Percentiles rank a stretch among this genome's conserved stretches.
These are phyloP conservation scores for Fusarium agapanthi DNA, from an alignment of 2,329 filamentous ascomycete genomes.

Conservation along the genomic window DNA sequence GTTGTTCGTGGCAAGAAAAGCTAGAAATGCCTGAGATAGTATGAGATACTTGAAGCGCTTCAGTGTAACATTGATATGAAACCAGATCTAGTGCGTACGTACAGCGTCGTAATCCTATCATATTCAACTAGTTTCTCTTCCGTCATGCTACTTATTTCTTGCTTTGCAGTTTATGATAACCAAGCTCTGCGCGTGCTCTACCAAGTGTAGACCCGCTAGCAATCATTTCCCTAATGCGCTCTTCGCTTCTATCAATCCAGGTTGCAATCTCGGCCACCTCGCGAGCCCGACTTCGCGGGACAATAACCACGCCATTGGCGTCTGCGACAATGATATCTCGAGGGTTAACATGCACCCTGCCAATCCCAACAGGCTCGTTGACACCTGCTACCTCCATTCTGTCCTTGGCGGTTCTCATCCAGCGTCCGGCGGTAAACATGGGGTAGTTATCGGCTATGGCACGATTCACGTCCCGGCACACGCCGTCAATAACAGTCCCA, in stretches of 20 bases:
- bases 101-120: too few species aligned
- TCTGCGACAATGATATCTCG: constrained; percentile 4
- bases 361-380: not conserved
- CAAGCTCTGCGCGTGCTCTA: not conserved
- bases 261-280: not conserved
- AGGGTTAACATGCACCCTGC: not conserved
- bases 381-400: not conserved
- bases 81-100: too few species aligned
- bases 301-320: constrained; percentile 1
- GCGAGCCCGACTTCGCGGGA: not conserved
- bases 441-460: constrained; percentile 1
- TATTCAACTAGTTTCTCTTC: too few species aligned
- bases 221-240: constrained; percentile 1
- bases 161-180: not conserved
- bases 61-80: too few species aligned
- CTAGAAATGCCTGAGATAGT: too few species aligned
- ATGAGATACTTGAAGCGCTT: too few species aligned
- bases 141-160: too few species aligned
- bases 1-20: too few species aligned
- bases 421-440: not conserved
- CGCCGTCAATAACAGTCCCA: not conserved
- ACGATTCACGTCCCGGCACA: constrained; percentile 1
- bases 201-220: not conserved
- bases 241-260: not conserved
- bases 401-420: not conserved